A percentile compares a stretch with the other conserved stretches of the same genome.
Conservation (phyloP, 164 flowering plant species). For the Piper betle region DNA sequence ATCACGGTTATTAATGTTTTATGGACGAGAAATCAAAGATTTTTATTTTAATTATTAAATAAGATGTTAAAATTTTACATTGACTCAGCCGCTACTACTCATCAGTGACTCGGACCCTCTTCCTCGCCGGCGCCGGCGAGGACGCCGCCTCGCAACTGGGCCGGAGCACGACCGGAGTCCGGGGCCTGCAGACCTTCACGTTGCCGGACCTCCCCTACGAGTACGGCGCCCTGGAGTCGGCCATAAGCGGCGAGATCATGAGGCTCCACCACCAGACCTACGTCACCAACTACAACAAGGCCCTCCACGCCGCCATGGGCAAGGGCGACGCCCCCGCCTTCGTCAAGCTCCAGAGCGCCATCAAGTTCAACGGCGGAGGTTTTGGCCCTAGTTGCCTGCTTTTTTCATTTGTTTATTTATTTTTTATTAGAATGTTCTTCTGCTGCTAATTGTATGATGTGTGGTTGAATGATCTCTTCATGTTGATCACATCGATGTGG, state of each 20-base stretch:
- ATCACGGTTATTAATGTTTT: no score
- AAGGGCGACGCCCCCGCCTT: conserved; percentile 56
- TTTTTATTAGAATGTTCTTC: neutral
- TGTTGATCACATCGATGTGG: no score
- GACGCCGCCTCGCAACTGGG: neutral
- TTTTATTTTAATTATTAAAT: no score
- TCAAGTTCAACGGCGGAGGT: conserved; percentile 99
- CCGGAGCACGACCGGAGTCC: neutral
- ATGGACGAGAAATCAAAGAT: no score
- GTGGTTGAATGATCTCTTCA: no score
- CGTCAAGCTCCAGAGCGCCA: no score
- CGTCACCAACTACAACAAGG: conserved; percentile 77
- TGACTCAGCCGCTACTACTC: no score
- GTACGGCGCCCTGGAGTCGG: conserved; percentile 87
- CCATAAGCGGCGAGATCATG: conserved; percentile 88
- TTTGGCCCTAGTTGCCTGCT: neutral
- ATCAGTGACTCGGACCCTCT: neutral
- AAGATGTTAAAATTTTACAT: no score
- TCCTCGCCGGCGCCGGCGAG: neutral
- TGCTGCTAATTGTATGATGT: neutral
- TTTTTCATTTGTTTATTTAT: neutral
- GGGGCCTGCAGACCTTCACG: conserved; percentile 50
- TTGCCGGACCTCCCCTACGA: conserved; percentile 92
- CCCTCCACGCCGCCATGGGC: conserved; percentile 46
- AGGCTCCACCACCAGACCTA: conserved; percentile 82